Percentiles rank a stretch among this genome's conserved stretches.
These are phyloP conservation scores for Populus hybrid DNA, from an alignment of 441 rosid species.

Conservation along the genomic window DNA sequence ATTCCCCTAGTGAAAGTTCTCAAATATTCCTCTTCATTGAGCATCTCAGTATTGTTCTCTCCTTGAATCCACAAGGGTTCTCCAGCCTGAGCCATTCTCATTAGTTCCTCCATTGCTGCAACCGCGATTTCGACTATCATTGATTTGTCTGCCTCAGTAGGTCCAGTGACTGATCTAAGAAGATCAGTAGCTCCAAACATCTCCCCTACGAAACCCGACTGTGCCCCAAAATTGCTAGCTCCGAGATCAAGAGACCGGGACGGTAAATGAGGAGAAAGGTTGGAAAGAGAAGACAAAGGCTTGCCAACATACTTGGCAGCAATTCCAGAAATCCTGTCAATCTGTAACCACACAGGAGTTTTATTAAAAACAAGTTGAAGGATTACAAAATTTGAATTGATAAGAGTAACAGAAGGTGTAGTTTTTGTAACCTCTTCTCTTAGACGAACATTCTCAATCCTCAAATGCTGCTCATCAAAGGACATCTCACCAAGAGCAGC, in stretches of 20 bases:
- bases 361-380: too few relatives aligned
- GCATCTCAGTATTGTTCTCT: constrained; percentile 36
- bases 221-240: constrained; percentile 53
- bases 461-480: constrained; percentile 90
- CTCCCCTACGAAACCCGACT: constrained; percentile 65
- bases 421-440: constrained; percentile 69
- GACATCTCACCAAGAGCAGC: constrained; percentile 97
- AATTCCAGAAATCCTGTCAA: constrained; percentile 85
- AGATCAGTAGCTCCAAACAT: constrained; percentile 66
- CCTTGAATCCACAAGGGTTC: constrained; percentile 77
- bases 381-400: not conserved
- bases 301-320: constrained; percentile 92
- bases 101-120: constrained; percentile 95
- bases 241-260: constrained; percentile 73
- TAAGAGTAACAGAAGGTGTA: too few relatives aligned
- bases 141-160: constrained; percentile 85
- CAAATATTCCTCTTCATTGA: constrained; percentile 80
- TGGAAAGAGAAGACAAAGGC: constrained; percentile 55
- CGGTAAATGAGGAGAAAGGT: constrained; percentile 43
- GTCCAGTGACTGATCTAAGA: constrained; percentile 53
- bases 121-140: constrained; percentile 92
- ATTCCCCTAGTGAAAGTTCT: constrained; percentile 75
- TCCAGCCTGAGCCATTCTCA: constrained; percentile 74
- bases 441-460: constrained; percentile 84
- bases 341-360: constrained; percentile 31